Conservation (phyloP, 768 basidiomycete species). For the Mycena leptocephala region DNA sequence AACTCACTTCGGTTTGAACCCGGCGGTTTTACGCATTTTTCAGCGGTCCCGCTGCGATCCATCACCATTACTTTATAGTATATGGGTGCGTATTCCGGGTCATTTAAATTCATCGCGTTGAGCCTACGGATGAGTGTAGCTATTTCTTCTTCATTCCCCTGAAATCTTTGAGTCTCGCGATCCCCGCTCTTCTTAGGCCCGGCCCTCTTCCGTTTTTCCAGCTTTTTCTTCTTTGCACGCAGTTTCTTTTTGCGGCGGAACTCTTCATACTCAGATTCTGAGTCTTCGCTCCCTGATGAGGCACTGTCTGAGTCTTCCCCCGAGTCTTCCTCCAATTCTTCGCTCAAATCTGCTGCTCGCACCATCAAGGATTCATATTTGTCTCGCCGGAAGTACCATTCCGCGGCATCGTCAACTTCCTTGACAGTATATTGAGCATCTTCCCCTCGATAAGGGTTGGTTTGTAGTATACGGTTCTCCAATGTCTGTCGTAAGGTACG, state of each 20-base stretch:
- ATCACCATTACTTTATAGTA: constrained; percentile 25
- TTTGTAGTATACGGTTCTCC: not conserved
- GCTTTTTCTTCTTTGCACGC: not conserved
- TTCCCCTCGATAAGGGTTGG: not conserved
- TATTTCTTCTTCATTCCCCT: constrained; percentile 1
- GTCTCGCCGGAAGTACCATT: constrained; percentile 19
- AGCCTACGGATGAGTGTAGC: not conserved
- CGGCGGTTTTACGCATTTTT: not conserved
- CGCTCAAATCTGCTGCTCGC: not conserved
- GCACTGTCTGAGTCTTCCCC: constrained; percentile 11
- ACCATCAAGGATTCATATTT: constrained; percentile 15
- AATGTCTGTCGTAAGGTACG: not conserved
- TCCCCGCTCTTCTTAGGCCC: not conserved
- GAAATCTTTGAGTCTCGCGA: not conserved
- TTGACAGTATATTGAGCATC: not conserved
- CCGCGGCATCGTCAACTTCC: constrained; percentile 9
- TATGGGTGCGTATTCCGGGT: constrained; percentile 23
- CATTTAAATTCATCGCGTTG: constrained; percentile 6
- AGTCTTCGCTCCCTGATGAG: not conserved
- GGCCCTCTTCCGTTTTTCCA: not conserved
- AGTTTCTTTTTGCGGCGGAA: not conserved
- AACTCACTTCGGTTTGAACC: not conserved
- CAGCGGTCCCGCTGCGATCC: not conserved
- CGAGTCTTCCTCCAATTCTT: constrained; percentile 1
- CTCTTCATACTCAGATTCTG: not conserved